phyloP scores from a whole-genome alignment of 257 asterid genomes.

The Scutellaria barbata region DNA sequence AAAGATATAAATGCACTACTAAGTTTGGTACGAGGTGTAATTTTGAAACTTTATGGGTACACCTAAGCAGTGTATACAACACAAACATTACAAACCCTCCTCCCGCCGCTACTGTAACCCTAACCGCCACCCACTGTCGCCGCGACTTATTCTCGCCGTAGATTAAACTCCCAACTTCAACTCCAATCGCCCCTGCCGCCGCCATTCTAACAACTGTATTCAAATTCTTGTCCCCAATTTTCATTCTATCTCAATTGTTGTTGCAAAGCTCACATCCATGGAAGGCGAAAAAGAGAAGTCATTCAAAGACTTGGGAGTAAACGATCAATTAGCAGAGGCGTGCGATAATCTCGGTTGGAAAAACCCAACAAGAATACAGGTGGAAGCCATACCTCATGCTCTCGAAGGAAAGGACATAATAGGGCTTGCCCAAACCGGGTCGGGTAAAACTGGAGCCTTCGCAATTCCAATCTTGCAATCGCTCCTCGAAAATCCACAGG shows the following conservation, averaged over 20 bases:
- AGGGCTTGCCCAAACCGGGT: conserved; percentile 96
- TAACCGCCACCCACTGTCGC: too few relatives aligned
- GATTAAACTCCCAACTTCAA: too few relatives aligned
- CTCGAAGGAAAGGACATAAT: conserved; percentile 81
- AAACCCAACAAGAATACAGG: conserved; percentile 70
- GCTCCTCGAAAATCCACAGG: conserved; percentile 69
- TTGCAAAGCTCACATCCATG: conserved; percentile 25
- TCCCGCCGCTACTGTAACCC: too few relatives aligned
- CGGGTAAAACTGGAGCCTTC: conserved; percentile 95
- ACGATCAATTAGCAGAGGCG: conserved; percentile 65
- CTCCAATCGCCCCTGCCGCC: too few relatives aligned
- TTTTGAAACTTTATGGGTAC: too few relatives aligned
- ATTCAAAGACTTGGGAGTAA: conserved; percentile 83
- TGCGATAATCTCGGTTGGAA: conserved; percentile 83
- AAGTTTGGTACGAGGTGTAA: too few relatives aligned
- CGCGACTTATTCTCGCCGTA: too few relatives aligned
- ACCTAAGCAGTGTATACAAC: too few relatives aligned
- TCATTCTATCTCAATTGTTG: neutral
- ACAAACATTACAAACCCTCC: too few relatives aligned
- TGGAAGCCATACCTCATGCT: conserved; percentile 68
- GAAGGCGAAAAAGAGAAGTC: conserved; percentile 47
- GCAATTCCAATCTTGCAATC: conserved; percentile 88
- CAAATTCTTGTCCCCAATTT: neutral
- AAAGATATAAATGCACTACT: too few relatives aligned
- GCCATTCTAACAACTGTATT: too few relatives aligned